Evolutionary conservation across 1,284 basidiomycete genomes (phyloP), one percentile per base, ranked within the genome.

Genomic region (Austroboletus niveus): DNA sequence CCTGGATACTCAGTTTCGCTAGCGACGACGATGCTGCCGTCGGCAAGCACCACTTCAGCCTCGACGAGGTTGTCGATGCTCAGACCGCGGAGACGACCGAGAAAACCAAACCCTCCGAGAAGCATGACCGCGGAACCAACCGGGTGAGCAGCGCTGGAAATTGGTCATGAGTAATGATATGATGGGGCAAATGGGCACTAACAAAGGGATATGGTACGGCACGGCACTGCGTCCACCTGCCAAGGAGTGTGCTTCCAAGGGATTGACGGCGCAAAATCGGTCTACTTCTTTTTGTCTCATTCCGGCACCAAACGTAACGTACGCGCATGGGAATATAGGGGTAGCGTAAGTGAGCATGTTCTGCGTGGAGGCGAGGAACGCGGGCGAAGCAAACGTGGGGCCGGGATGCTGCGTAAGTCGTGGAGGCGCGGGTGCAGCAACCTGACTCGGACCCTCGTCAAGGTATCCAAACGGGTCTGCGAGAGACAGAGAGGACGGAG

Each of bases 31-130:
- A 92, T 85, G 15, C 81, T 73, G 8, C 90, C 89, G 69, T 93
- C 87, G 8, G 89, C 83, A 27, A 93, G 75, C 2, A 93, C 89
- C 74, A 92, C 84, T 69, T 94, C 87, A 2, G 87, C 87, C 59
- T 94, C 93, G 12, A 94, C 84, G 22, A 94, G 71, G 61, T 88
- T 89, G 66, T 94, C 92, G 63, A 92, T 81, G 51, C 89, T 92
- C 49, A 96, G 74, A 5, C 94, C 94, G 56, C 88, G 82, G 57
- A 92, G 73, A 46, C 94, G 79, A 42, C 88, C 85, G 40, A 94
- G 72, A 71, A 95, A 96, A 1, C 94, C 93, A 62, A 95, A 96
- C 0, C 94, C 94, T 12, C 89, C 92, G 3, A 91, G 80, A 53
- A 94, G 72, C 86, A 94, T 90, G 48, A 91, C 84, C 10, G 87